Evolutionary conservation across 805 yeast species (phyloP).

Genomic region (Candida chauliodis): DNA sequence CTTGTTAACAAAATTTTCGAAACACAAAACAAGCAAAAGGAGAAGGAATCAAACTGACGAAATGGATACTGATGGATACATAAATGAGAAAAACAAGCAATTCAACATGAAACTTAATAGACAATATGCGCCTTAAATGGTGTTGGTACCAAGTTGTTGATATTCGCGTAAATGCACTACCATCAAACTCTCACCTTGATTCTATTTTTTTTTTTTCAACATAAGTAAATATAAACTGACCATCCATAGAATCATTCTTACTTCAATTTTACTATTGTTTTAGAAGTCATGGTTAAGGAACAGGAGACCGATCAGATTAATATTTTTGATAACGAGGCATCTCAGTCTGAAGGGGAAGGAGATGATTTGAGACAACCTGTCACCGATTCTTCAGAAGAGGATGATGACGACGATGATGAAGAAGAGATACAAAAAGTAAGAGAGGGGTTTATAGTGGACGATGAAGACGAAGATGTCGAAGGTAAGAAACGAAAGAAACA

Average conservation of each 20-base stretch:
- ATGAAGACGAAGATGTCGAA: constrained; percentile 38
- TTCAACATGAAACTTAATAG: constrained; percentile 68
- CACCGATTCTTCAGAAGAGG: constrained; percentile 74
- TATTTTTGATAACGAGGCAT: constrained; percentile 29
- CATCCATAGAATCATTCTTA: too few species aligned
- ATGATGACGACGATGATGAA: constrained; percentile 82
- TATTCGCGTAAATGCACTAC: background rate
- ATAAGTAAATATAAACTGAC: constrained; percentile 1
- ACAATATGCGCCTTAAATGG: constrained; percentile 36
- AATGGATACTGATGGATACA: constrained; percentile 36
- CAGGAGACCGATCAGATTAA: constrained; percentile 32
- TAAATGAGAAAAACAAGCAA: constrained; percentile 70
- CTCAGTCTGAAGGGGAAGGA: constrained; percentile 30
- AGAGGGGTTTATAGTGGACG: constrained; percentile 92
- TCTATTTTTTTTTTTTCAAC: constrained; percentile 1
- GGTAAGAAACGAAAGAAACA: constrained; percentile 27
- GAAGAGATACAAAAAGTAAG: constrained; percentile 81
- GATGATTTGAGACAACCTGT: constrained; percentile 32
- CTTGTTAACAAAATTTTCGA: constrained; percentile 31
- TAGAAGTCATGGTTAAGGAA: constrained; percentile 27
- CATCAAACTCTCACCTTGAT: background rate
- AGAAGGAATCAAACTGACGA: constrained; percentile 27
- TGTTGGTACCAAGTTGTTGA: constrained; percentile 5
- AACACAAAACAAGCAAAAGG: constrained; percentile 35
- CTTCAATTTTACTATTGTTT: too few species aligned